These are phyloP conservation scores for Phialemoniopsis sp. DNA, from an alignment of 2,329 filamentous ascomycete genomes.

Conservation along the genomic window DNA sequence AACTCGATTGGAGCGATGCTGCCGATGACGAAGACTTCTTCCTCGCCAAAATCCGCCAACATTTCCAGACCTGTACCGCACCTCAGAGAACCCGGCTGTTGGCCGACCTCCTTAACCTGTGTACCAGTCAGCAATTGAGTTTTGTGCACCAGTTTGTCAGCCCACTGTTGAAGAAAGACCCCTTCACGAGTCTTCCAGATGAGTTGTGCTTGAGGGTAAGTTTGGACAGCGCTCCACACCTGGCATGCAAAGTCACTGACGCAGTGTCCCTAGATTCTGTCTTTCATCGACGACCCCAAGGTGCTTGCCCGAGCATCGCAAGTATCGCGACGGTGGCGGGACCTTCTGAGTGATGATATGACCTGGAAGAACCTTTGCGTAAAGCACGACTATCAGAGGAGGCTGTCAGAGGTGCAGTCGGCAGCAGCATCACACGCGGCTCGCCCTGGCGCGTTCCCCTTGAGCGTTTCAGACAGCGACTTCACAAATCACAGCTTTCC, in stretches of 20 bases:
- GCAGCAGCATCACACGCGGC: conserved; percentile 14
- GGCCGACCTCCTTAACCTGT: conserved; percentile 86
- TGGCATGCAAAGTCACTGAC: conserved; percentile 2
- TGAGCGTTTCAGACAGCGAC: conserved; percentile 25
- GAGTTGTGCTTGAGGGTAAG: conserved; percentile 86
- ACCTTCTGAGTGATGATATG: conserved; percentile 91
- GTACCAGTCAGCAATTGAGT: conserved; percentile 90
- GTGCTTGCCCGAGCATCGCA: conserved; percentile 90
- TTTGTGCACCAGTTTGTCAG: conserved; percentile 97
- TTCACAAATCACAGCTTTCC: conserved; percentile 37
- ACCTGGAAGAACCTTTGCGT: conserved; percentile 98
- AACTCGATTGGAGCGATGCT: conserved; percentile 71
- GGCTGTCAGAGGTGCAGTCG: conserved; percentile 45
- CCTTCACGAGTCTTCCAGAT: conserved; percentile 86
- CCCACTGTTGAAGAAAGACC: conserved; percentile 91
- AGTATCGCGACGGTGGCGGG: conserved; percentile 92
- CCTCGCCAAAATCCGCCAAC: conserved; percentile 70
- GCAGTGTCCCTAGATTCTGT: conserved; percentile 63
- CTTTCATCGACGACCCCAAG: conserved; percentile 95
- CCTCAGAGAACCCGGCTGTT: conserved; percentile 76
- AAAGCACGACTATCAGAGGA: conserved; percentile 80
- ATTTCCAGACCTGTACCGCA: conserved; percentile 74
- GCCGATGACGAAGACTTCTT: conserved; percentile 81
- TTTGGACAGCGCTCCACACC: conserved; percentile 7
- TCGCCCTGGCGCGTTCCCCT: conserved; percentile 23